Evolutionary conservation across 129 eudicot genomes (phyloP), one percentile per base, ranked within the genome.

Genomic region (Gnaphalium uliginosum): DNA sequence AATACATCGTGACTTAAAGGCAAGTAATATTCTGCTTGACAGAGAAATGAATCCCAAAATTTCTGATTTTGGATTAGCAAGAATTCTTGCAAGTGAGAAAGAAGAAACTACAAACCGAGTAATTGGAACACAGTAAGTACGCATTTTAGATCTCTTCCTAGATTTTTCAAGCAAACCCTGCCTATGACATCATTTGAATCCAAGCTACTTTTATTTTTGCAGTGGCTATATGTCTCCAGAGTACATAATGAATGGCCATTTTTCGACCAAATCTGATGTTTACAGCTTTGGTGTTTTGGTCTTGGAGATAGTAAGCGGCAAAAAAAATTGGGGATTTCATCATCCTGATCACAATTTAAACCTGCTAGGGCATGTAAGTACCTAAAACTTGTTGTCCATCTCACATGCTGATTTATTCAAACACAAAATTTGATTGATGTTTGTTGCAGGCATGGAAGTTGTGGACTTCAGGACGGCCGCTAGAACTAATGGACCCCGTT

Each of bases 171-270:
- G 27, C 14, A 79, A 68, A 64, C n/a, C 14, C 2, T 43, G 2
- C 70, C 32, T 46, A 17, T 32, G 33, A n/a, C 19, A 15, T 26
- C 24, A n/a, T 27, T 39, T 69, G 74, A 41, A 43, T 71, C 53
- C 62, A 71, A 50, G 56, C 19, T 71, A 43, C 9, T 71, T 59
- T 43, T 63, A 29, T 65, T 0, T 71, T 2, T 72, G 75, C 68
- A 89, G 91, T 77, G 96, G 96, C n/a, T 89, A 89, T 51, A 89
- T 89, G 96, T 69, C 96, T 21, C 96, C 96, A 26, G 96, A 89
- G 74, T 89, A 89, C 71, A 77, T 81, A 26, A 72, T 87, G 81
- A 67, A 72, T 5, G 92, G 88, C 0, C 70, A 72, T 4, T 87
- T 84, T 82, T 89, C 96, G 0, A 79, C 74, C 18, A 89, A 85